Percentiles rank a stretch among this genome's conserved stretches.
These are phyloP conservation scores for Neopestalotiopsis clavispora DNA, from an alignment of 2,329 filamentous ascomycete genomes.

Conservation along the genomic window DNA sequence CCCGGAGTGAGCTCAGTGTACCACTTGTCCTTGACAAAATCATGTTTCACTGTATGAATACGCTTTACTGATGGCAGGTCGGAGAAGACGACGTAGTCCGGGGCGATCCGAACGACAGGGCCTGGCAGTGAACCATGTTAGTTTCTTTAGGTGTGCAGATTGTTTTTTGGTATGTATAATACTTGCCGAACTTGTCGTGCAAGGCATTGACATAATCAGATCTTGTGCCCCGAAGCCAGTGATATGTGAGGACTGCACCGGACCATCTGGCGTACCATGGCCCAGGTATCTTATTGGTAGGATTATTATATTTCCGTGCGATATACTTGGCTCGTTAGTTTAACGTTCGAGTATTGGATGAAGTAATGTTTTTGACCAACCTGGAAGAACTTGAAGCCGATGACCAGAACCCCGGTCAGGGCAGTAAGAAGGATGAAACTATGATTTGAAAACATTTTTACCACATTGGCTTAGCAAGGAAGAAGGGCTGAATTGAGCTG, in stretches of 20 bases:
- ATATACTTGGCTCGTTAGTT: neutral
- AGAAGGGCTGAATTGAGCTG: too few species aligned
- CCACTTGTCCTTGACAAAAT: constrained; percentile 32
- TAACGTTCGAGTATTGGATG: neutral
- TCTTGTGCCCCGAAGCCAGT: neutral
- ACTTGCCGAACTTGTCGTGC: neutral
- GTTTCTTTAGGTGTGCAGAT: neutral
- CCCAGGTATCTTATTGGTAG: neutral
- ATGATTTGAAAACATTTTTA: neutral
- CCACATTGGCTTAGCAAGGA: too few species aligned
- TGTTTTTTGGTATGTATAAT: neutral
- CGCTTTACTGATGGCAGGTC: constrained; percentile 27
- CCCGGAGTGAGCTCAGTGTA: constrained; percentile 25
- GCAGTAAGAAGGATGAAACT: neutral
- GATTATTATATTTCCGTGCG: neutral
- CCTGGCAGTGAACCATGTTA: constrained; percentile 1
- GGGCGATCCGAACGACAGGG: constrained; percentile 28
- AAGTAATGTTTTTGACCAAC: neutral
- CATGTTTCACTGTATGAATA: constrained; percentile 35
- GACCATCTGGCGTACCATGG: neutral
- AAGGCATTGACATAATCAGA: neutral
- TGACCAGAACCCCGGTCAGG: neutral
- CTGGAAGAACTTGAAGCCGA: neutral
- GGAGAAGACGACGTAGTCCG: constrained; percentile 30
- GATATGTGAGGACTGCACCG: neutral